These are phyloP conservation scores for Xylaria hypoxylon DNA, from an alignment of 2,329 filamentous ascomycete species.

Conservation along the genomic window DNA sequence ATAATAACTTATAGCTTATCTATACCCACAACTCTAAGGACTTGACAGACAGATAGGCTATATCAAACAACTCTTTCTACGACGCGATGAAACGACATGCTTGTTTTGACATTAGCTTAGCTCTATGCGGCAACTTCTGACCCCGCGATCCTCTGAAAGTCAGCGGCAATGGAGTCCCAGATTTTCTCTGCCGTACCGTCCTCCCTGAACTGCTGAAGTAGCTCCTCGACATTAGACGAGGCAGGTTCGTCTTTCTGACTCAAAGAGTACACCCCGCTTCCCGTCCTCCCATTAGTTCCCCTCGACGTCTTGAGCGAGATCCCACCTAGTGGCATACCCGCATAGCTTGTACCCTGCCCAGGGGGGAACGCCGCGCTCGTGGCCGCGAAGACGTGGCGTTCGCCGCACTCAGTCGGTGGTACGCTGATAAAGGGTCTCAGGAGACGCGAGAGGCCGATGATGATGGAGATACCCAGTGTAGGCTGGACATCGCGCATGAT, in stretches of 20 bases:
- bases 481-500: constrained; percentile 36
- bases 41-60: too few species aligned
- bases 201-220: constrained; percentile 47
- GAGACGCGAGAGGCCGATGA: constrained; percentile 20
- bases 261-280: constrained; percentile 29
- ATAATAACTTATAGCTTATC: too few species aligned
- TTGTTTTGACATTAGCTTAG: not conserved
- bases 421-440: constrained; percentile 31
- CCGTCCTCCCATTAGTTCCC: constrained; percentile 16
- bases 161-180: constrained; percentile 42
- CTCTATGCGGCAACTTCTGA: constrained; percentile 1
- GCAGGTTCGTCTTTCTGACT: constrained; percentile 21
- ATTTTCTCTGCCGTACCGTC: constrained; percentile 50
- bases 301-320: not conserved
- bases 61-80: too few species aligned
- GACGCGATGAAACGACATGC: too few species aligned
- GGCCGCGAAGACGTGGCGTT: constrained; percentile 51
- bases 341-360: constrained; percentile 22
- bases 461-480: constrained; percentile 14
- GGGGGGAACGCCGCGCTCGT: constrained; percentile 52
- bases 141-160: constrained; percentile 27
- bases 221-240: constrained; percentile 41
- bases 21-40: too few species aligned
- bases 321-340: constrained; percentile 14
- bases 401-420: constrained; percentile 48